These are phyloP conservation scores for Phialophora verrucosa DNA, from an alignment of 2,329 filamentous ascomycete species.

Conservation along the genomic window DNA sequence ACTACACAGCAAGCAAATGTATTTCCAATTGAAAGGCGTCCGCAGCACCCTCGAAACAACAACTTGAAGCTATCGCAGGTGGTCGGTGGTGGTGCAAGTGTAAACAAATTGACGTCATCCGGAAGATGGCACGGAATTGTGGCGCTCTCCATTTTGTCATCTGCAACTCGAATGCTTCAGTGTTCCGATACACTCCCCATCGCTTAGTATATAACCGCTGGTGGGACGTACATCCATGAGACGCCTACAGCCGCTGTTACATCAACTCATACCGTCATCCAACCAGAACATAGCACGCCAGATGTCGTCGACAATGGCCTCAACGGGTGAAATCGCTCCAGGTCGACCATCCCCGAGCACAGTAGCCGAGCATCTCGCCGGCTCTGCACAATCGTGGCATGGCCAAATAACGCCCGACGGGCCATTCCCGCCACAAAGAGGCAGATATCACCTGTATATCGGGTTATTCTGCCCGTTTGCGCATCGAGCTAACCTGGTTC, in stretches of 20 bases:
- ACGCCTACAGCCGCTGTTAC: constrained; percentile 5
- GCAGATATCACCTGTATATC: constrained; percentile 63
- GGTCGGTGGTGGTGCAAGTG: too few relatives aligned
- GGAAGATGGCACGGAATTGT: constrained; percentile 13
- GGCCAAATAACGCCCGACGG: constrained; percentile 55
- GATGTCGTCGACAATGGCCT: constrained; percentile 3
- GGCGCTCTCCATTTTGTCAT: constrained; percentile 9
- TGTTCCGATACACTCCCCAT: neutral
- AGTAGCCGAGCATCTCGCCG: constrained; percentile 35
- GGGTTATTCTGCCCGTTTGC: constrained; percentile 70
- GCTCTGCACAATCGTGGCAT: constrained; percentile 51
- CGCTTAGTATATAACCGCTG: neutral
- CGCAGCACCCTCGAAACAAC: neutral
- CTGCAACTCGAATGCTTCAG: neutral
- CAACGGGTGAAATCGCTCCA: constrained; percentile 13
- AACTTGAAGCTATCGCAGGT: neutral
- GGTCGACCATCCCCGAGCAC: constrained; percentile 31
- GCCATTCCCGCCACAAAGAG: constrained; percentile 57
- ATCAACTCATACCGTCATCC: neutral
- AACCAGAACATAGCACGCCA: neutral
- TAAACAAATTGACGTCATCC: neutral
- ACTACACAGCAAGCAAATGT: neutral
- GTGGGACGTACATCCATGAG: neutral
- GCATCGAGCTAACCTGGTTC: constrained; percentile 64
- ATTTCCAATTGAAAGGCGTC: neutral